phyloP scores from a whole-genome alignment of 163 green algal genomes.

The Volvox carteri region DNA sequence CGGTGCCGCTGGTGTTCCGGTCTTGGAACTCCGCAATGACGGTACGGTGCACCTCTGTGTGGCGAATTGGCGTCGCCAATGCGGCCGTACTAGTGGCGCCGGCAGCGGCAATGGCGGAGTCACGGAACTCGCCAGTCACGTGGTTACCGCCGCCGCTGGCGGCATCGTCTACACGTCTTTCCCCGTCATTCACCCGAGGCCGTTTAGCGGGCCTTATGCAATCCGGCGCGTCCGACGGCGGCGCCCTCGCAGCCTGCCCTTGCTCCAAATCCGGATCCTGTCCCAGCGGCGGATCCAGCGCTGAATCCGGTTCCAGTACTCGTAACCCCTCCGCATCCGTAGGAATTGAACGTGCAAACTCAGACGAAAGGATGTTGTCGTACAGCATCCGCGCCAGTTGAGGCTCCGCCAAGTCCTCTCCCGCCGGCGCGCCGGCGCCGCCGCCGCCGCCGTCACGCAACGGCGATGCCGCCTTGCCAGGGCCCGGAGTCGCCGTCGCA shows the following conservation, averaged over 20 bases:
- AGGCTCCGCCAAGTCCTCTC: not conserved
- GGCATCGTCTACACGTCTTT: too few species aligned
- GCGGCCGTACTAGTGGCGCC: not conserved
- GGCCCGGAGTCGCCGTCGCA: not conserved
- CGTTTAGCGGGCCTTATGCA: too few species aligned
- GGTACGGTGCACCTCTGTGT: slow-evolving; percentile 30
- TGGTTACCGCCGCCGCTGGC: not conserved
- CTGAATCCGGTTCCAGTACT: not conserved
- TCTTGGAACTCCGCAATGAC: slow-evolving; percentile 29
- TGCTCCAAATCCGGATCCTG: not conserved
- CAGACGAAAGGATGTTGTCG: not conserved
- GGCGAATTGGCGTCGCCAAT: not conserved
- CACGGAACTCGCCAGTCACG: too few species aligned
- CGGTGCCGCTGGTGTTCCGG: slow-evolving; percentile 58
- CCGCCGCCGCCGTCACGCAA: not conserved
- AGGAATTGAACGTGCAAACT: not conserved
- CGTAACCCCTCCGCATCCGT: not conserved
- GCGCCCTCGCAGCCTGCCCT: not conserved
- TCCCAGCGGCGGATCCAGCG: too few species aligned
- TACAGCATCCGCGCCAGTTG: not conserved
- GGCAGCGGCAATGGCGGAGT: not conserved
- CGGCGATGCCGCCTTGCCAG: too few species aligned
- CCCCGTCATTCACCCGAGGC: too few species aligned
- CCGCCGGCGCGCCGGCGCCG: not conserved
- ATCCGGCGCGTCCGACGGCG: not conserved